Base-by-base conservation (phyloP, 345 rosid genomes). In the Moricandia arvensis region DNA sequence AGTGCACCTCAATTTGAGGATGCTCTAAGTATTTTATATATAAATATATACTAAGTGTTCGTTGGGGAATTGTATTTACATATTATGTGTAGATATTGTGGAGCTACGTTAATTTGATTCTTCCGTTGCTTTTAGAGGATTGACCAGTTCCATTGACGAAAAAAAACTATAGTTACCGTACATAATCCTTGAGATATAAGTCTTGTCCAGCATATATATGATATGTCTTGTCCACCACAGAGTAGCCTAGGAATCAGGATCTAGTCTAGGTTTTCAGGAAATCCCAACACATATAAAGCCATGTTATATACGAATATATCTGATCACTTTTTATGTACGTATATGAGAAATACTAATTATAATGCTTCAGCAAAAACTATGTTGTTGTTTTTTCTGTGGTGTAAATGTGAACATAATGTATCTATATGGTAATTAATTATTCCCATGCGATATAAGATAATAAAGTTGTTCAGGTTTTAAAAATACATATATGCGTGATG, bases 261-360 rank as follows among this genome's bases (percentile, higher is more conserved):
- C 49, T 58, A 66, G 6, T 13, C 66, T 74, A 74, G 72, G 66
- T 71, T 74, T 72, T 57, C 71, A 5, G 21, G 21, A 74, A 57
- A 41, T 0, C 33, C 43, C 31, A 24, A 55, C 58, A 51, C 27
- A 51, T 51, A 49, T 49, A 15, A 2, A 49, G 57, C 21, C 29
- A 18, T 54, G 13, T 54, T 21, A 7, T 16, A 16, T 18, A 54
- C 59, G 13, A 18, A 18, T 8, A 53, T 53, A 8, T 33, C 45
- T 72, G 10, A 60, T 17, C 59, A 51, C 18, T 30, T 35, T 49
- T 55, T 8, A 26, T 2, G 34, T 13, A 30, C 11, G 63, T 59
- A 59, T 59, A 59, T 15, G 41, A 57, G 61, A 27, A 57, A 57
- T 26, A 26, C 16, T 26, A 26, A 6, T 26, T 57, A 57, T 53